Evolutionary conservation across 345 rosid species (phyloP), one percentile per base, ranked within the genome.

Genomic region (Crucihimalaya himalaica): DNA sequence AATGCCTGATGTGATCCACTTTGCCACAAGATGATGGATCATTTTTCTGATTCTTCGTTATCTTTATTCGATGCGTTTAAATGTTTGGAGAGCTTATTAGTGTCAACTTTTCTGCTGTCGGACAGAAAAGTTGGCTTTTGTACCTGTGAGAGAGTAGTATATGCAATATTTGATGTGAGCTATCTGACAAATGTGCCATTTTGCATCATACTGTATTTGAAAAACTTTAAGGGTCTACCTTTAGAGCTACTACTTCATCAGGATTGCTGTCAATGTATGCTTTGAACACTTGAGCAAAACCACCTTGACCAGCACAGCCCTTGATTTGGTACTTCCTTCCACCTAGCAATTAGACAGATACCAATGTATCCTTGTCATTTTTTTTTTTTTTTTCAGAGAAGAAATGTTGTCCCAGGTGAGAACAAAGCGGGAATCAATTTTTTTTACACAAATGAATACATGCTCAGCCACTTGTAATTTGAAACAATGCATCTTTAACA

Each of bases 291-390:
- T 82, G 84, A 73, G 93, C 97, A 87, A 95, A 95, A 59, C 87
- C 89, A 80, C 99, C 99, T 74, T 87, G 82, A 67, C 97, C 99
- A 45, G 99, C 96, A 74, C 90, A 87, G n/a, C 99, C 99, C 83
- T 90, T 92, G 81, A 95, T 85, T 78, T 86, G 97, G 88, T 92
- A 92, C 83, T 88, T 90, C 83, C 70, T 86, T 81, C 91, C 86
- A 76, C 97, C 99, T 95, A 71, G 46, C 63, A 81, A 55, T 48
- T 63, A 64, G 28, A 61, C 55, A 83, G n/a, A 12, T 43, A 65
- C 31, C 51, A 63, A 25, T 35, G 51, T 11, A 20, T 48, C 43
- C 7, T 25, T 29, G n/a, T 35, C 42, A 63, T 16, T 39, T 16
- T n/a, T 45, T 2, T n/a, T 70, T 20, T 63, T 34, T 12, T 25